These are phyloP conservation scores for Saccharomycopsis sp. DNA, from an alignment of 805 yeast genomes.

Conservation along the genomic window DNA sequence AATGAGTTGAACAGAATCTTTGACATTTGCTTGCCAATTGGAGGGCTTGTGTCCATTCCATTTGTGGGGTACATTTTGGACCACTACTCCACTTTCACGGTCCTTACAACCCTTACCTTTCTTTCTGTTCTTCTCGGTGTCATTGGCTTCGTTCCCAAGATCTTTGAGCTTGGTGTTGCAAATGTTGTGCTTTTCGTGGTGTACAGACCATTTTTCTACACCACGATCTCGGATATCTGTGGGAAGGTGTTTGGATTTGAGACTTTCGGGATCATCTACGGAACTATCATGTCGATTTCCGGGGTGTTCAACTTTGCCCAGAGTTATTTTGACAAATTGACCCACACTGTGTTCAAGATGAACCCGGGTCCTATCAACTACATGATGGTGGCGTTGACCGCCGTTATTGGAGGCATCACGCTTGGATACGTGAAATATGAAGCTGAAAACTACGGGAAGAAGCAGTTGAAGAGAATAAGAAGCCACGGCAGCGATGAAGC, in stretches of 20 bases:
- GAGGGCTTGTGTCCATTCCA: slow-evolving; percentile 84
- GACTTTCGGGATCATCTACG: slow-evolving; percentile 89
- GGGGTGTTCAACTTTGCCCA: slow-evolving; percentile 77
- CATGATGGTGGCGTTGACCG: slow-evolving; percentile 46
- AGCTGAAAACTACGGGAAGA: slow-evolving; percentile 14
- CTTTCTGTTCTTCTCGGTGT: slow-evolving; percentile 63
- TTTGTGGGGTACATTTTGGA: slow-evolving; percentile 78
- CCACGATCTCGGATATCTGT: slow-evolving; percentile 83
- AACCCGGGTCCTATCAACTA: slow-evolving; percentile 78
- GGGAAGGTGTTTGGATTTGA: slow-evolving; percentile 92
- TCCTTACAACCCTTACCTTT: slow-evolving; percentile 43
- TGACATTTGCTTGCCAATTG: slow-evolving; percentile 81
- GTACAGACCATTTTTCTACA: slow-evolving; percentile 87
- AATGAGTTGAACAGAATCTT: slow-evolving; percentile 61
- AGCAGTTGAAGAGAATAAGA: slow-evolving; percentile 3
- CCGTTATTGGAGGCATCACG: slow-evolving; percentile 25
- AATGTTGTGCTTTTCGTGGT: slow-evolving; percentile 70
- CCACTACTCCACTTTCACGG: slow-evolving; percentile 54
- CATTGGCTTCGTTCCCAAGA: slow-evolving; percentile 52
- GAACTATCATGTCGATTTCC: slow-evolving; percentile 72
- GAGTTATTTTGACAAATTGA: slow-evolving; percentile 57
- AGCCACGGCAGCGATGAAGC: neutral
- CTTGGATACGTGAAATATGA: slow-evolving; percentile 13
- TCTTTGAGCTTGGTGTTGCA: slow-evolving; percentile 43
- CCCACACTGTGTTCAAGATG: slow-evolving; percentile 61